Evolutionary conservation across 2,329 filamentous ascomycete species (phyloP).

Genomic region (Trichophyton benhamiae): DNA sequence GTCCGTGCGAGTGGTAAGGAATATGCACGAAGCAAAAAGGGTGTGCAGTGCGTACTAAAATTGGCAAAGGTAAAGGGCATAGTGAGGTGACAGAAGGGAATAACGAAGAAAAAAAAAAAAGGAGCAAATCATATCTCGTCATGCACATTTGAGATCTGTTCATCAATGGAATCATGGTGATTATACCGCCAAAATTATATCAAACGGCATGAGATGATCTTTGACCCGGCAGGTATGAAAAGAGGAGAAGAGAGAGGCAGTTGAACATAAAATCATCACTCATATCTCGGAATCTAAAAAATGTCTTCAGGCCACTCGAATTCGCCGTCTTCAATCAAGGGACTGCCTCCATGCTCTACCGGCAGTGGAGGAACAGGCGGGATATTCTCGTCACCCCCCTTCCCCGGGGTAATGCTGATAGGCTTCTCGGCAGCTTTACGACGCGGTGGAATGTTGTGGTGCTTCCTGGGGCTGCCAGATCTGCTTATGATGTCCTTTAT

Average conservation of each 20-base stretch:
- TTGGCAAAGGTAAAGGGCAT: neutral
- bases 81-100: neutral
- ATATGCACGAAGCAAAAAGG: neutral
- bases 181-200: neutral
- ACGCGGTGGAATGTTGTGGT: neutral
- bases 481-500: neutral
- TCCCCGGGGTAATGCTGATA: conserved; percentile 13
- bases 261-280: neutral
- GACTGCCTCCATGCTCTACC: conserved; percentile 16
- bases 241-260: neutral
- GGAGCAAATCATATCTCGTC: neutral
- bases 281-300: conserved; percentile 21
- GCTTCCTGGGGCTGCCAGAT: neutral
- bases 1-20: neutral
- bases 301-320: conserved; percentile 36
- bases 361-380: conserved; percentile 32
- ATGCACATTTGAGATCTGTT: neutral
- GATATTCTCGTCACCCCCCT: conserved; percentile 22
- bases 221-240: neutral
- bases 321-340: conserved; percentile 18
- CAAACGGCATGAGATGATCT: neutral
- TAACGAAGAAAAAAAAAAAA: neutral
- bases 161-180: neutral
- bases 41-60: no score
- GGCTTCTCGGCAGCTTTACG: conserved; percentile 6